Evolutionary conservation across 73 alveolate species (phyloP), one percentile per base, ranked within the genome.

Genomic region (Paramecium biaurelia): DNA sequence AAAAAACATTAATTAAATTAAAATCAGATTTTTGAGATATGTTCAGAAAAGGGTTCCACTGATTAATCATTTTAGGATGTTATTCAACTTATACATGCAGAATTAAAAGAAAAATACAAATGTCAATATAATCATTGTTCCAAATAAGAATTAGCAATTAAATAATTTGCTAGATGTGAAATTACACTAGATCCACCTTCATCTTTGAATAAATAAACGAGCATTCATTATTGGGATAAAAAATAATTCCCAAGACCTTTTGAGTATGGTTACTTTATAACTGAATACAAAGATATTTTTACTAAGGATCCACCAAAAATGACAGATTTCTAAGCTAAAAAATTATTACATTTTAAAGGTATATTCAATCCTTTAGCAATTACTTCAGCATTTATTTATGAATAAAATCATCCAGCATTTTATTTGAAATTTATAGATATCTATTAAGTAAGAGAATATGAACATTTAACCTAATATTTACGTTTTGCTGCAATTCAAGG

Each of bases 91-190:
- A 76, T 41, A 8, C 90, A 79, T 21, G 11, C 24, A 43, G 90
- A 79, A 43, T 79, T 79, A n/a, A 79, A 42, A 24, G 7, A 8
- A 21, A 41, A 43, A 47, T 79, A 79, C 5, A 23, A 79, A 8
- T 79, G 90, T 47, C 11, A 38, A 42, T 79, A 23, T 20, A 23
- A 7, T 1, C 74, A 45, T 20, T 79, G 90, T 79, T 79, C 90
- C 0, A 79, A 79, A 43, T 23, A 23, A 21, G 90, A 79, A 45
- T 23, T 79, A 43, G 90, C 90, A 38, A 43, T 43, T 10, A 79
- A 79, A 79, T 79, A 79, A 45, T 79, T 32, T 32, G 90, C 90
- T 42, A 79, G 90, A 43, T 41, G 76, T 23, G 90, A 79, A 11
- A 79, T 79, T 11, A 79, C 90, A 10, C 15, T 79, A 7, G 43